Percentiles rank a stretch among this genome's conserved stretches.
These are phyloP conservation scores for Suillus lakei DNA, from an alignment of 768 basidiomycete species.

Conservation along the genomic window DNA sequence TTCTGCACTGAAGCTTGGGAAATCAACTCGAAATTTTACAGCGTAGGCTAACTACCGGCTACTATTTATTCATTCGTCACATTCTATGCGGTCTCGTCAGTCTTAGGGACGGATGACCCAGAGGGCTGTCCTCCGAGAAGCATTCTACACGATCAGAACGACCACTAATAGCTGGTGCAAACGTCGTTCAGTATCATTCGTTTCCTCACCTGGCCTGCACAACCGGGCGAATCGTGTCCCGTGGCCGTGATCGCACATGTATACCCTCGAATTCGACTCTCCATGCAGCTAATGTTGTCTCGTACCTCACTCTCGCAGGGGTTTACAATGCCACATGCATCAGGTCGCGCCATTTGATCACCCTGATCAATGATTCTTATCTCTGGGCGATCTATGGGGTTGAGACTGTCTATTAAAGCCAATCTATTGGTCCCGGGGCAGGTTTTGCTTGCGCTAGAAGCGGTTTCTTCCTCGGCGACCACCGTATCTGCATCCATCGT, in stretches of 20 bases:
- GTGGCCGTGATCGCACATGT: no score
- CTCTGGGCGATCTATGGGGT: background rate
- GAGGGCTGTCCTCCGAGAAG: background rate
- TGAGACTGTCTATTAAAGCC: background rate
- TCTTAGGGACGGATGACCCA: background rate
- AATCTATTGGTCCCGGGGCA: slow-evolving; percentile 7
- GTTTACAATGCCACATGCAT: background rate
- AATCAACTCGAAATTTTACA: no score
- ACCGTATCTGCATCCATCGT: slow-evolving; percentile 17
- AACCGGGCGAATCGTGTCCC: no score
- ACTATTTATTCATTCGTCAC: no score
- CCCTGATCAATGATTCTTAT: background rate
- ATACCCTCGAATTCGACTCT: no score
- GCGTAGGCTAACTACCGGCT: no score
- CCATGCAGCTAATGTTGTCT: no score
- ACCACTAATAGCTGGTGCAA: background rate
- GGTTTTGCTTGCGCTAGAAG: slow-evolving; percentile 12
- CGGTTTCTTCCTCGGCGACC: slow-evolving; percentile 2
- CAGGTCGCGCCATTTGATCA: background rate
- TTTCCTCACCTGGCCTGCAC: background rate
- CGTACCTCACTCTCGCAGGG: background rate
- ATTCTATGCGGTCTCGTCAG: no score
- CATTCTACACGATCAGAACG: background rate
- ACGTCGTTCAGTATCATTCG: no score
- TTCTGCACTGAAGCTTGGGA: no score